phyloP scores from a whole-genome alignment of 345 rosid species.

The Isatis tinctoria region DNA sequence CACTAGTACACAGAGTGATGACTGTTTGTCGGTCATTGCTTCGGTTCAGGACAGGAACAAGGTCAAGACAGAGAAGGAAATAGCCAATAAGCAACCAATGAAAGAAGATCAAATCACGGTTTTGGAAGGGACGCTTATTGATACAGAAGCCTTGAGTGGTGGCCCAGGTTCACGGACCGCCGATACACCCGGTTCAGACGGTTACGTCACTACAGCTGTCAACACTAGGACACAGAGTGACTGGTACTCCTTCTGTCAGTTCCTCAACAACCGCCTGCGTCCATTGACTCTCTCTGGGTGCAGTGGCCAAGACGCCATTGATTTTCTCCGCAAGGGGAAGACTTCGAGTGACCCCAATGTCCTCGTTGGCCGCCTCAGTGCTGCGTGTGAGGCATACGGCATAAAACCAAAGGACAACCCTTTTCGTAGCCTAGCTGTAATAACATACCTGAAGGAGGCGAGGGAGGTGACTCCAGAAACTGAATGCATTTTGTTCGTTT shows the following conservation, averaged over 20 bases:
- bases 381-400: background rate
- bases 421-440: background rate
- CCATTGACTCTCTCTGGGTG: background rate
- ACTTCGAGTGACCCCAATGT: background rate
- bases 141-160: background rate
- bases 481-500: background rate
- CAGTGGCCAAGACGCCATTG: background rate
- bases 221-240: conserved; percentile 52
- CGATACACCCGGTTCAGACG: background rate
- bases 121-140: background rate
- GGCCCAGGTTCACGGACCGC: background rate
- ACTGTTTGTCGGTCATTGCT: too few species aligned
- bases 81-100: background rate
- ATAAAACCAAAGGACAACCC: background rate
- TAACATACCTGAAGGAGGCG: background rate
- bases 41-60: too few species aligned
- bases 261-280: background rate
- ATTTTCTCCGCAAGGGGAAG: background rate
- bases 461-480: background rate
- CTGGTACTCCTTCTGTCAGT: conserved; percentile 63
- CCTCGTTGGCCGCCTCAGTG: background rate
- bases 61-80: background rate
- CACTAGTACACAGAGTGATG: conserved; percentile 56
- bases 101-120: background rate
- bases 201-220: background rate